A percentile compares a stretch with the other conserved stretches of the same genome.
Conservation (phyloP, 768 basidiomycete species). For the Xanthoconium stramineum region DNA sequence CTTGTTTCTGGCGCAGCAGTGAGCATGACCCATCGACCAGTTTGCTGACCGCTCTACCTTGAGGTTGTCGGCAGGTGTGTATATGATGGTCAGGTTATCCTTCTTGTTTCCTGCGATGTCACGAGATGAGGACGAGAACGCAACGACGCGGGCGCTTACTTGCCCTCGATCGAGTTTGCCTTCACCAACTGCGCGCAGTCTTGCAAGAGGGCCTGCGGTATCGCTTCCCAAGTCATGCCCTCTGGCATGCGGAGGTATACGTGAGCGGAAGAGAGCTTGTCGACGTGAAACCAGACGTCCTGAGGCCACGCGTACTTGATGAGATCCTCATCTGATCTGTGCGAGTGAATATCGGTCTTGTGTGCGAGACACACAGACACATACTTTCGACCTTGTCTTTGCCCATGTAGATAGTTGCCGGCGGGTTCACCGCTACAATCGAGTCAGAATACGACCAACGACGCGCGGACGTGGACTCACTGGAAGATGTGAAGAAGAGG, state of each 20-base stretch:
- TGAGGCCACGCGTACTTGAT: conserved; percentile 90
- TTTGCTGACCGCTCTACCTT: conserved; percentile 52
- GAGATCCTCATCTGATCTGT: conserved; percentile 81
- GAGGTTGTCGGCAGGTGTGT: conserved; percentile 88
- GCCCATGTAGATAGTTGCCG: conserved; percentile 87
- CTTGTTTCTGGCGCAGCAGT: conserved; percentile 70
- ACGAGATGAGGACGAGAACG: not conserved
- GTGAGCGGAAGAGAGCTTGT: conserved; percentile 95
- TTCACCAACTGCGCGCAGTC: conserved; percentile 97
- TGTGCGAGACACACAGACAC: conserved; percentile 25
- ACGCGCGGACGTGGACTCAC: conserved; percentile 18
- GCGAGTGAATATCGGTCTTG: conserved; percentile 16
- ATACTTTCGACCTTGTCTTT: conserved; percentile 94
- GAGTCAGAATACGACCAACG: not conserved
- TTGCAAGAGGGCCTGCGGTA: conserved; percentile 70
- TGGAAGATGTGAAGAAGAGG: conserved; percentile 59
- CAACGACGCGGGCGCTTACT: not conserved
- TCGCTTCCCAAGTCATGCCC: conserved; percentile 82
- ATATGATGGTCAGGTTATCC: conserved; percentile 89
- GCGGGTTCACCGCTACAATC: conserved; percentile 52
- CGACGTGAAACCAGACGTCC: conserved; percentile 95
- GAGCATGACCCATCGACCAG: not conserved
- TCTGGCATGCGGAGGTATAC: conserved; percentile 91
- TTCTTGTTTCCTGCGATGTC: conserved; percentile 82
- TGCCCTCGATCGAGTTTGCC: conserved; percentile 94